phyloP scores from a whole-genome alignment of 1,139 yeast species.

The Suhomyces maxii region DNA sequence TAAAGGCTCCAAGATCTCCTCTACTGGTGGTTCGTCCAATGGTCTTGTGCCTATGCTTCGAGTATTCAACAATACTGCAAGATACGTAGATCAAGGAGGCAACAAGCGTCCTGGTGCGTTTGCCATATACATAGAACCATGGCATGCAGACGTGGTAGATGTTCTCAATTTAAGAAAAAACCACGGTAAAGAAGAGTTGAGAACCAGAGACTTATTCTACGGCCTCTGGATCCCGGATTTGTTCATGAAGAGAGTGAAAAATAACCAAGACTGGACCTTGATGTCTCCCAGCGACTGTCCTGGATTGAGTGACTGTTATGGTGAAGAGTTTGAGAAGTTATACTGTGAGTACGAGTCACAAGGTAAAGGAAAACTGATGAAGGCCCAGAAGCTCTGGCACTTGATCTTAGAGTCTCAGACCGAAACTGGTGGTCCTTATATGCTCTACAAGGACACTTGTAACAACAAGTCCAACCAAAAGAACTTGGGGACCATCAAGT shows the following conservation, averaged over 20 bases:
- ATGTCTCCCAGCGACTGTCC: constrained; percentile 57
- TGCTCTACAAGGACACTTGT: constrained; percentile 59
- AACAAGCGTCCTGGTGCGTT: constrained; percentile 94
- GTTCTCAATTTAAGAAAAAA: constrained; percentile 82
- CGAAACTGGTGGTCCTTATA: constrained; percentile 61
- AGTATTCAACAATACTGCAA: constrained; percentile 87
- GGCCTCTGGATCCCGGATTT: constrained; percentile 93
- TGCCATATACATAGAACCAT: constrained; percentile 85
- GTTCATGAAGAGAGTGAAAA: constrained; percentile 56
- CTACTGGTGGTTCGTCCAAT: constrained; percentile 86
- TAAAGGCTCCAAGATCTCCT: constrained; percentile 84
- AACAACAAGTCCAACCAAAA: constrained; percentile 54
- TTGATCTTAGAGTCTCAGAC: constrained; percentile 56
- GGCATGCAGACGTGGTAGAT: constrained; percentile 88
- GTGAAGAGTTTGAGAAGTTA: constrained; percentile 47
- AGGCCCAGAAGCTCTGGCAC: constrained; percentile 57
- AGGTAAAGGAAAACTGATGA: constrained; percentile 35
- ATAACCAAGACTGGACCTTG: constrained; percentile 51
- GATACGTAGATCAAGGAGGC: constrained; percentile 94
- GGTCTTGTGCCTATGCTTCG: constrained; percentile 90
- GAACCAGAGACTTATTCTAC: constrained; percentile 87
- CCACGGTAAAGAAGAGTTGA: constrained; percentile 87
- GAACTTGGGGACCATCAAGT: constrained; percentile 55
- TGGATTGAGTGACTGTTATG: constrained; percentile 51
- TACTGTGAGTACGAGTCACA: constrained; percentile 49